phyloP scores from a whole-genome alignment of 1,284 basidiomycete species.

The Sanghuangporus baumii region DNA sequence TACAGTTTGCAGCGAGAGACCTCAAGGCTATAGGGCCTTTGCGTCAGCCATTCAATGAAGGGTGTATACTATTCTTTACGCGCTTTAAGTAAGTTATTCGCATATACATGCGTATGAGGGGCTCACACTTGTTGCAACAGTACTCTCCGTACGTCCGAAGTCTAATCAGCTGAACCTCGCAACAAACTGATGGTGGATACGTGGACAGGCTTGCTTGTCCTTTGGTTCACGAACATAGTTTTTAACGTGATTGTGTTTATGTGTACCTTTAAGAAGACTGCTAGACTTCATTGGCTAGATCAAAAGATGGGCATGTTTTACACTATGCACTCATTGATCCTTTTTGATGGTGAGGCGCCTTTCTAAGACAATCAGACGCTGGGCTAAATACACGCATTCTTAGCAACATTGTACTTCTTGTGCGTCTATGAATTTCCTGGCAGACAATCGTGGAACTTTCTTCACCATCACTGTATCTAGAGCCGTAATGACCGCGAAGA shows the following conservation, averaged over 20 bases:
- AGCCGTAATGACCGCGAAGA: slow-evolving; percentile 3
- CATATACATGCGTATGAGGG: background rate
- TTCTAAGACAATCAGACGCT: background rate
- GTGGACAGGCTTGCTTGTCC: background rate
- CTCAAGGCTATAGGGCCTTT: slow-evolving; percentile 1
- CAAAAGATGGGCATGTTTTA: background rate
- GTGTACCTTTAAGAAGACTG: slow-evolving; percentile 5
- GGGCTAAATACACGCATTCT: background rate
- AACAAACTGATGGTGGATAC: background rate
- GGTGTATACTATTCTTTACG: slow-evolving; percentile 3
- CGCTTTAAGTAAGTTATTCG: background rate
- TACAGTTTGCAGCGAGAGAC: slow-evolving; percentile 2
- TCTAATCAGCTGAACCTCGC: background rate
- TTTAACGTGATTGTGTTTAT: slow-evolving; percentile 9
- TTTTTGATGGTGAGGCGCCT: background rate
- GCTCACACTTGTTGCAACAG: background rate
- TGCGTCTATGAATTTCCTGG: background rate
- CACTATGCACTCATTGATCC: background rate
- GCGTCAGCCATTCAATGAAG: background rate
- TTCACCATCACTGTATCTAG: background rate
- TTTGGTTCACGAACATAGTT: slow-evolving; percentile 7
- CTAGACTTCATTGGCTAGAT: background rate
- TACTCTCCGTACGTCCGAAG: background rate
- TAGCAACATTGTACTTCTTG: slow-evolving; percentile 5
- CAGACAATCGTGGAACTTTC: background rate